Conservation (phyloP, 2,329 filamentous ascomycete species). For the Colletotrichum destructivum region DNA sequence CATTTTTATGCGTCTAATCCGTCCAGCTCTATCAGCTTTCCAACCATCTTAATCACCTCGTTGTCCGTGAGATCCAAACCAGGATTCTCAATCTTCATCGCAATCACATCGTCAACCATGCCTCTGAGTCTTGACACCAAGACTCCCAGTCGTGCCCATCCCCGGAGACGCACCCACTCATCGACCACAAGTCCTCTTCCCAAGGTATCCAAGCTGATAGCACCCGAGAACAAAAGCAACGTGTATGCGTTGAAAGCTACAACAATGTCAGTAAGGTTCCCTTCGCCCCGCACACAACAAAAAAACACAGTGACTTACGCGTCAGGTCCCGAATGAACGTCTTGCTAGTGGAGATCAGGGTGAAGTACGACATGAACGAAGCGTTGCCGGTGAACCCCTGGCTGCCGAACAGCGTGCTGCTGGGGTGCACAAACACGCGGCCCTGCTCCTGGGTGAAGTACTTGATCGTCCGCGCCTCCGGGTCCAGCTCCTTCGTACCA, state of each 20-base stretch:
- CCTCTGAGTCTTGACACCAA: conserved; percentile 85
- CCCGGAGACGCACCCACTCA: conserved; percentile 87
- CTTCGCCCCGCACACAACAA: no score
- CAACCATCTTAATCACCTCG: conserved; percentile 83
- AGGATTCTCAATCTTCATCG: conserved; percentile 84
- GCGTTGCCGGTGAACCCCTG: conserved; percentile 83
- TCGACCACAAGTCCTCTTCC: conserved; percentile 92
- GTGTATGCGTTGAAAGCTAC: conserved; percentile 90
- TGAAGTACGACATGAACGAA: conserved; percentile 90
- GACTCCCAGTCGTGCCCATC: conserved; percentile 96
- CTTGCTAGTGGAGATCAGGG: conserved; percentile 92
- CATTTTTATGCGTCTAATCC: conserved; percentile 77
- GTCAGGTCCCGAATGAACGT: conserved; percentile 93
- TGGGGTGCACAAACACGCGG: conserved; percentile 93
- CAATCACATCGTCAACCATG: conserved; percentile 89
- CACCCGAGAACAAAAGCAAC: conserved; percentile 88
- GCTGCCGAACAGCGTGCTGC: conserved; percentile 86
- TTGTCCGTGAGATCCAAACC: conserved; percentile 69
- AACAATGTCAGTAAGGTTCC: conserved; percentile 9
- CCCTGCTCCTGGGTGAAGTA: conserved; percentile 91
- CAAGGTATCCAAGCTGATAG: conserved; percentile 87
- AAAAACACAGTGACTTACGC: conserved; percentile 69
- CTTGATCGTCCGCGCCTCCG: conserved; percentile 91
- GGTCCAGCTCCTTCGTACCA: conserved; percentile 92
- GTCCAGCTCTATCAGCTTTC: conserved; percentile 88